Evolutionary conservation across 495 filamentous ascomycete genomes (phyloP).

Genomic region (Penicillium roqueforti): DNA sequence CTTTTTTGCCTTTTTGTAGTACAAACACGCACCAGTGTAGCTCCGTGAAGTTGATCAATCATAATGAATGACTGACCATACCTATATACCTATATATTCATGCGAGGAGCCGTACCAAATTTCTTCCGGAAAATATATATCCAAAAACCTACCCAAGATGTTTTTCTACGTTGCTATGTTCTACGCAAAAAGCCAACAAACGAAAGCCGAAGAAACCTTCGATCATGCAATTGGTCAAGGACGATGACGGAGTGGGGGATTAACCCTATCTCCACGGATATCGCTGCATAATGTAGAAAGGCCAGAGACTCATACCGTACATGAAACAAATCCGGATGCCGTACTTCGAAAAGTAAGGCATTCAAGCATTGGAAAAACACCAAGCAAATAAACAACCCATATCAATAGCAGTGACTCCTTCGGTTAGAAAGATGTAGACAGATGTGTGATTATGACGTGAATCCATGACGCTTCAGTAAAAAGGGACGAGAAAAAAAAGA

Average conservation of each 20-base stretch:
- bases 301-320: constrained; percentile 27
- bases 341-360: constrained; percentile 16
- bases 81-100: too few species aligned
- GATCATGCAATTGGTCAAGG: constrained; percentile 37
- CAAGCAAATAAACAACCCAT: constrained; percentile 23
- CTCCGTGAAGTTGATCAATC: neutral
- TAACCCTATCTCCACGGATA: constrained; percentile 33
- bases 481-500: constrained; percentile 12
- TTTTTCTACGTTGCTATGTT: neutral
- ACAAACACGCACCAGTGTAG: neutral
- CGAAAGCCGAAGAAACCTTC: constrained; percentile 28
- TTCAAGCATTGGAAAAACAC: constrained; percentile 13
- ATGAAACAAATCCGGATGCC: constrained; percentile 24
- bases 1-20: neutral
- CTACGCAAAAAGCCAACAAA: neutral
- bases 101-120: neutral
- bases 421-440: constrained; percentile 13
- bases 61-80: neutral
- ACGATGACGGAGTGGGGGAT: constrained; percentile 29
- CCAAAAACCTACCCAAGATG: too few species aligned
- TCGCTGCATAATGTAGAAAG: constrained; percentile 37
- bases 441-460: constrained; percentile 26
- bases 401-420: constrained; percentile 7
- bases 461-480: constrained; percentile 31
- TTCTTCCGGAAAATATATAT: neutral